A percentile compares a stretch with the other conserved stretches of the same genome.
phyloP scores from a whole-genome alignment of 805 yeast genomes.

The Wickerhamomyces hampshirensis region DNA sequence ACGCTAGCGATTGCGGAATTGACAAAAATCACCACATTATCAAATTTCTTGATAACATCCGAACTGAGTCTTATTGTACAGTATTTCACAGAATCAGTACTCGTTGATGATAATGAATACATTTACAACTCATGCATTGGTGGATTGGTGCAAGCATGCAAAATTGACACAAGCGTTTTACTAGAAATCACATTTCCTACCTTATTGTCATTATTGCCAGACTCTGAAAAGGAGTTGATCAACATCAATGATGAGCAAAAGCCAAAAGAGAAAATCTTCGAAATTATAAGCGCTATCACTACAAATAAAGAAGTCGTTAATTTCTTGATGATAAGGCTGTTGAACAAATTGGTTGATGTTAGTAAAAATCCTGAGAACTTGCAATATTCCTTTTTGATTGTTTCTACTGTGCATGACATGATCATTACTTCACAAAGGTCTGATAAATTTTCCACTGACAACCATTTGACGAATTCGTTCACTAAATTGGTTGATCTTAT shows the following conservation, averaged over 20 bases:
- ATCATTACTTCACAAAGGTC: conserved; percentile 19
- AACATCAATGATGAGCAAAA: conserved; percentile 22
- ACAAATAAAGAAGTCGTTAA: conserved; percentile 32
- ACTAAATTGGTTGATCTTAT: conserved; percentile 12
- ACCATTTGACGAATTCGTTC: conserved; percentile 14
- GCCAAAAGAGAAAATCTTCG: conserved; percentile 23
- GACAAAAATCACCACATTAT: conserved; percentile 47
- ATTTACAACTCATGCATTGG: conserved; percentile 49
- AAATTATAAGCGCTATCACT: conserved; percentile 24
- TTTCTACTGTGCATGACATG: conserved; percentile 16
- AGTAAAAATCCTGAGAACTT: conserved; percentile 4
- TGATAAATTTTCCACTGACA: conserved; percentile 19
- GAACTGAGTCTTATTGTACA: conserved; percentile 63
- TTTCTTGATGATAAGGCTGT: conserved; percentile 32
- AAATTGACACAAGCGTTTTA: conserved; percentile 36
- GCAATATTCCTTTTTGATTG: conserved; percentile 15
- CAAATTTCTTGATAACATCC: conserved; percentile 41
- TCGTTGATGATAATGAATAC: conserved; percentile 45
- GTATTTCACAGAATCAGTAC: conserved; percentile 57
- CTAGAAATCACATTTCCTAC: conserved; percentile 49
- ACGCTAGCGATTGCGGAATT: conserved; percentile 63
- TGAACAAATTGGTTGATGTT: conserved; percentile 26
- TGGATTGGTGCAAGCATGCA: conserved; percentile 44
- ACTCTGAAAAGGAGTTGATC: conserved; percentile 29
- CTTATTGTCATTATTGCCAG: conserved; percentile 47